phyloP scores from a whole-genome alignment of 2,329 filamentous ascomycete species.

The Rhinocladiella mackenziei region DNA sequence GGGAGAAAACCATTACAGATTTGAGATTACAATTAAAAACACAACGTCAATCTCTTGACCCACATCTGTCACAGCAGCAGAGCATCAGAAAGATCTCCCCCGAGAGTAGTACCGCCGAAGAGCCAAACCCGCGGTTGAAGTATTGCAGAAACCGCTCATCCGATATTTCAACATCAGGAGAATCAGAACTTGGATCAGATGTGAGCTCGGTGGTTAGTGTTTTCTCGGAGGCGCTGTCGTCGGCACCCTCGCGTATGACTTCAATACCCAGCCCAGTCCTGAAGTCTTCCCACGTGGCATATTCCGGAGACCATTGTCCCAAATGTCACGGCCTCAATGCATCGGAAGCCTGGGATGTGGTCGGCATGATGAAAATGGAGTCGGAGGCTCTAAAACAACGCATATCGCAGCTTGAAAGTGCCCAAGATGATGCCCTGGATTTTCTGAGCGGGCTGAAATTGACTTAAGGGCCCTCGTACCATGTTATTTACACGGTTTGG shows the following conservation, averaged over 20 bases:
- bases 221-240: constrained; percentile 39
- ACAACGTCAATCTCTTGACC: constrained; percentile 17
- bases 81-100: constrained; percentile 30
- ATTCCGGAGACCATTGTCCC: constrained; percentile 34
- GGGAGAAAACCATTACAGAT: constrained; percentile 54
- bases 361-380: constrained; percentile 52
- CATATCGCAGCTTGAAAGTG: constrained; percentile 51
- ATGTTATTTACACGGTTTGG: background rate
- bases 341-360: constrained; percentile 52
- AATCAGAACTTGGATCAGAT: constrained; percentile 59
- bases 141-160: constrained; percentile 38
- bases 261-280: constrained; percentile 20
- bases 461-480: constrained; percentile 7
- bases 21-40: constrained; percentile 46
- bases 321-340: constrained; percentile 41
- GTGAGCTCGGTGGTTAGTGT: constrained; percentile 50
- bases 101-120: constrained; percentile 33
- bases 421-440: constrained; percentile 54
- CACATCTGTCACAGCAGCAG: constrained; percentile 26
- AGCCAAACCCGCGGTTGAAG: constrained; percentile 30
- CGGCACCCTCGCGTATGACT: constrained; percentile 17
- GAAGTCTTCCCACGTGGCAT: constrained; percentile 18
- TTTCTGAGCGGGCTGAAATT: constrained; percentile 25
- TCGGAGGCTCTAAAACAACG: constrained; percentile 51
- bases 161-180: constrained; percentile 44